phyloP scores from a whole-genome alignment of 768 basidiomycete species.

The Boletus tylopilopsis region DNA sequence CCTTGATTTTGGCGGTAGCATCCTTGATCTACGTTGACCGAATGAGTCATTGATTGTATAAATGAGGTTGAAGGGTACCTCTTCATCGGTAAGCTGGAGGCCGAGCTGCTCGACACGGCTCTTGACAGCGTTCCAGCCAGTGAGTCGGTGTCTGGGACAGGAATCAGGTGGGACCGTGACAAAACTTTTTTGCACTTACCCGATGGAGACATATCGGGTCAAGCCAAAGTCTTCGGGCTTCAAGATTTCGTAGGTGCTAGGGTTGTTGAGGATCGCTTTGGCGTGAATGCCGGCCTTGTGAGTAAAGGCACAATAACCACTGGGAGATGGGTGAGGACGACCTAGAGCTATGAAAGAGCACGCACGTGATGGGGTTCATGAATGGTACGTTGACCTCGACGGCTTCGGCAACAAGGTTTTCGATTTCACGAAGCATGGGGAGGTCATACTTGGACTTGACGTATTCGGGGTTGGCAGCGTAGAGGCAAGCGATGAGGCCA shows the following conservation, averaged over 20 bases:
- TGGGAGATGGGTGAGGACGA: slow-evolving; percentile 28
- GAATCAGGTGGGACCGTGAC: slow-evolving; percentile 1
- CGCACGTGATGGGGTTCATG: slow-evolving; percentile 90
- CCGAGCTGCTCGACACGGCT: slow-evolving; percentile 97
- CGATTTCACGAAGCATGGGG: slow-evolving; percentile 94
- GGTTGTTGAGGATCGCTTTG: slow-evolving; percentile 99
- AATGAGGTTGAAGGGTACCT: slow-evolving; percentile 41
- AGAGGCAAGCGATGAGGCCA: slow-evolving; percentile 93
- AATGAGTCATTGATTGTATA: slow-evolving; percentile 3
- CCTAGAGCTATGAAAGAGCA: background rate
- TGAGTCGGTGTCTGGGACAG: slow-evolving; percentile 73
- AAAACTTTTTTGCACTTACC: slow-evolving; percentile 43
- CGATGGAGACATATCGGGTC: slow-evolving; percentile 96
- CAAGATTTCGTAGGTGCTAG: slow-evolving; percentile 97
- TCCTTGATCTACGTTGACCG: slow-evolving; percentile 74
- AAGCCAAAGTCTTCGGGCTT: slow-evolving; percentile 99
- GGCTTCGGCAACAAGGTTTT: slow-evolving; percentile 97
- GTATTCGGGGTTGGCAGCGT: slow-evolving; percentile 96
- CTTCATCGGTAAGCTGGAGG: slow-evolving; percentile 83
- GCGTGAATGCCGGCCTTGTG: slow-evolving; percentile 99
- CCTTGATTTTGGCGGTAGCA: slow-evolving; percentile 98
- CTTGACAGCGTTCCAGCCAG: slow-evolving; percentile 99
- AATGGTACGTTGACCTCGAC: slow-evolving; percentile 98
- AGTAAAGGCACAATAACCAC: slow-evolving; percentile 99
- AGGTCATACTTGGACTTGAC: slow-evolving; percentile 99